Percentiles rank a stretch among this genome's conserved stretches.
phyloP scores from a whole-genome alignment of 2,329 filamentous ascomycete species.

The Tolypocladium endophyticum region DNA sequence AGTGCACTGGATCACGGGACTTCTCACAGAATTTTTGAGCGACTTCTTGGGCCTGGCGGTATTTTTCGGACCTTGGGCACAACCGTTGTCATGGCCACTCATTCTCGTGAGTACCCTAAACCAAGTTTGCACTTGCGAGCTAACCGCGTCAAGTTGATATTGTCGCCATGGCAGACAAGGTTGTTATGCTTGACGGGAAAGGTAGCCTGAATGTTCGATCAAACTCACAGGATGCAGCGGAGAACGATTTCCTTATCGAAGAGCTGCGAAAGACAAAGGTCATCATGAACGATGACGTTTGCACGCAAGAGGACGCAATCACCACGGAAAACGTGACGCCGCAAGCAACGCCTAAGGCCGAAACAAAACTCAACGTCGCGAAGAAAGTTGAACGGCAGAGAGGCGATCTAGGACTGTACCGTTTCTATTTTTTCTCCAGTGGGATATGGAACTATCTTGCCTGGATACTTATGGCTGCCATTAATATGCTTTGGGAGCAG shows the following conservation, averaged over 20 bases:
- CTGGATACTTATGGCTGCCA: slow-evolving; percentile 2
- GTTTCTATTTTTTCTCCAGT: slow-evolving; percentile 3
- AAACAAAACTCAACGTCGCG: background rate
- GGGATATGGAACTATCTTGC: background rate
- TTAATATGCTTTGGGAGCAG: background rate
- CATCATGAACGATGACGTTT: background rate
- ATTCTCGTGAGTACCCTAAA: background rate
- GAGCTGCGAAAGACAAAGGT: background rate
- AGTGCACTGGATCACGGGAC: slow-evolving; percentile 3
- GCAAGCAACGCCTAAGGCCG: background rate
- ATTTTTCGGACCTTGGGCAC: background rate
- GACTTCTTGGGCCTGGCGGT: slow-evolving; percentile 1
- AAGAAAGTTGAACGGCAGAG: background rate
- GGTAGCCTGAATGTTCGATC: background rate
- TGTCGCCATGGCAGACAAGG: slow-evolving; percentile 1
- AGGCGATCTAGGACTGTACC: slow-evolving; percentile 3
- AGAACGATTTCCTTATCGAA: background rate
- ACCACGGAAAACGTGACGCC: background rate
- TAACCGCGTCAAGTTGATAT: background rate
- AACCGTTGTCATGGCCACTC: slow-evolving; percentile 5
- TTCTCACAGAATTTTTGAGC: background rate
- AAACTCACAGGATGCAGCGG: background rate
- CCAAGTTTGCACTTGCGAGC: background rate
- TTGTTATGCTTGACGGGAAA: background rate
- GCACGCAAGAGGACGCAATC: background rate